A percentile compares a stretch with the other conserved stretches of the same genome.
Evolutionary conservation across 495 filamentous ascomycete genomes (phyloP).

Genomic region (Trichoderma parareesei): DNA sequence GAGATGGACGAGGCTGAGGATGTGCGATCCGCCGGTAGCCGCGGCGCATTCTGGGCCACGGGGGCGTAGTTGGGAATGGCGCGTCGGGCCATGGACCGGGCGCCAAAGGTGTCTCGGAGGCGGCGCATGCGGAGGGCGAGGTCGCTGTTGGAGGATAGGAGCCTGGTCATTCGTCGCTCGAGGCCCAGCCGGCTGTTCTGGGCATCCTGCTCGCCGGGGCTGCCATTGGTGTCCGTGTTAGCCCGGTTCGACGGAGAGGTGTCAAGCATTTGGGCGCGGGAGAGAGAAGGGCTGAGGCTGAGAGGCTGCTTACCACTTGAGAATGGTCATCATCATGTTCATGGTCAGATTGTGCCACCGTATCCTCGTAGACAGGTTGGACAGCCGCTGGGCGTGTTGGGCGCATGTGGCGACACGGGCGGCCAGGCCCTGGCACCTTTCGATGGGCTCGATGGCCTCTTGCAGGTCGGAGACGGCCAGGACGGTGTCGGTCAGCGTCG

Average conservation of each 20-base stretch:
- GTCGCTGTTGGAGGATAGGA: slow-evolving; percentile 6
- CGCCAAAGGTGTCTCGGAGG: slow-evolving; percentile 1
- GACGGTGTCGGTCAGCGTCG: neutral
- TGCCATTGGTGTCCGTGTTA: neutral
- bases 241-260: neutral
- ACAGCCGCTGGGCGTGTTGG: neutral
- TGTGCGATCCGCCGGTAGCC: slow-evolving; percentile 3
- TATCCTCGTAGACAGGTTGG: neutral
- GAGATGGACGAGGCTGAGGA: neutral
- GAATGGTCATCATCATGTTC: slow-evolving; percentile 9
- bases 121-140: neutral
- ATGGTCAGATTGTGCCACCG: slow-evolving; percentile 4
- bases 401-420: neutral
- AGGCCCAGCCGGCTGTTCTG: slow-evolving; percentile 2
- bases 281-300: neutral
- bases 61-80: neutral
- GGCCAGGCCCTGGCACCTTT: neutral
- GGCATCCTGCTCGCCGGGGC: slow-evolving; percentile 1
- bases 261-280: neutral
- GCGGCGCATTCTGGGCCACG: slow-evolving; percentile 4
- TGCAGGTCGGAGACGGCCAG: slow-evolving; percentile 4
- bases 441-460: slow-evolving; percentile 4
- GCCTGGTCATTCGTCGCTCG: neutral
- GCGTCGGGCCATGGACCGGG: slow-evolving; percentile 4
- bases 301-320: slow-evolving; percentile 5